Base-by-base conservation (phyloP, 2,329 filamentous ascomycete species). In the Ophioceras dolichostomum region DNA sequence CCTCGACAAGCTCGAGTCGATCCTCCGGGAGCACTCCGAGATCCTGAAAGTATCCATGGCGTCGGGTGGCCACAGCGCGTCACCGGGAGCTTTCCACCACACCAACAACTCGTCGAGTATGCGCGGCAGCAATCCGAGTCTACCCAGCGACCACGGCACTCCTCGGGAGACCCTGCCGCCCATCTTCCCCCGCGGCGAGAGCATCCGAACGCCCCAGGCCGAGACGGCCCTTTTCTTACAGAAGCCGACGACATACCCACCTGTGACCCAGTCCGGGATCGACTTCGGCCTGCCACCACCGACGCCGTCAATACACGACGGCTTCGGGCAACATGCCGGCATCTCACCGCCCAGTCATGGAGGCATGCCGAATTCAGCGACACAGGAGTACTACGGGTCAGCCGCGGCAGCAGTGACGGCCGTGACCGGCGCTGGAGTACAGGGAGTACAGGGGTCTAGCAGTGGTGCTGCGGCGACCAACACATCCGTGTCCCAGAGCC, bases 1-100 rank as follows among this genome's bases (percentile, higher is more conserved):
- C 27, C 68, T 85, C 29, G 79, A 84, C 50, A 71, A 72, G 48
- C 64, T 84, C 10, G 79, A 84, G 53, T 71, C 76, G 40, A 72
- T 81, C 32, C 59, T 84, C 34, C 67, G 72, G 37, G 64, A 70
- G 1, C 80, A 85, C 56, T 71, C 76, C 34, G 76, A 78, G 44
- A 75, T 83, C 34, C 62, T 84, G 3, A 74, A 81, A 45, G 65
- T 62, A 20, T 68, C 70, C 38, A 65, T 77, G 34, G 51, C 51
- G 16, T n/a, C 38, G 5, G n/a, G 34, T 4, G 13, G n/a, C 3
- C 20, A 32, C 16, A 20, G 17, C 12, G 16, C 37, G 12, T n/a
- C n/a, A n/a, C n/a, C n/a, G n/a, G 13, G 45, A 39, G 49, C 34
- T 42, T 41, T 49, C 41, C 45, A 39, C 45, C 45, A 50, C n/a